Conservation (phyloP, 768 basidiomycete species). For the Naematelia encephala region DNA sequence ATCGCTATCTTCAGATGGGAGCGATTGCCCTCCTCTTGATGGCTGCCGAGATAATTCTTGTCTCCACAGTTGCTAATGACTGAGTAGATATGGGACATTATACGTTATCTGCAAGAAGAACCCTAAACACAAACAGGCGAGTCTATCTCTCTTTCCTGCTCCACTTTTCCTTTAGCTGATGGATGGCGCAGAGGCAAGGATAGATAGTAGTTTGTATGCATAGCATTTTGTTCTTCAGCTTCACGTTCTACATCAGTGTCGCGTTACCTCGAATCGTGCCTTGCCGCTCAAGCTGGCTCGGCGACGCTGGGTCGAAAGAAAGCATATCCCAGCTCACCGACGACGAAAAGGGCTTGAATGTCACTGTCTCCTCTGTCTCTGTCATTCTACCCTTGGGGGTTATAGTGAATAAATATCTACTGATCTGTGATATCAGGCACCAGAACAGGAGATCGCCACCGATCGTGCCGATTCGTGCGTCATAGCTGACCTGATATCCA, state of each 20-base stretch:
- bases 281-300: no score
- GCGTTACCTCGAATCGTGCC: no score
- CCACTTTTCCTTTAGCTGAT: neutral
- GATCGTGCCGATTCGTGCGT: neutral
- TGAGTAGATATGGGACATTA: conserved; percentile 73
- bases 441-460: neutral
- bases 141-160: conserved; percentile 2
- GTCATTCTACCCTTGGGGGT: neutral
- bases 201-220: neutral
- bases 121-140: conserved; percentile 94
- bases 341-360: no score
- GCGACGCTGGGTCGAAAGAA: no score
- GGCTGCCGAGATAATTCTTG: no score
- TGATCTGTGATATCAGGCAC: neutral
- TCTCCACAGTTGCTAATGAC: neutral
- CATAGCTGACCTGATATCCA: neutral
- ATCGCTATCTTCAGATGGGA: no score
- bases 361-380: no score
- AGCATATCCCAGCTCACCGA: no score
- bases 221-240: neutral
- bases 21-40: no score
- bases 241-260: no score
- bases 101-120: conserved; percentile 92
- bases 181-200: neutral
- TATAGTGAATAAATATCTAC: neutral